Percentiles rank a stretch among this genome's conserved stretches.
Conservation (phyloP, 345 rosid genomes). For the Populus nigra region DNA sequence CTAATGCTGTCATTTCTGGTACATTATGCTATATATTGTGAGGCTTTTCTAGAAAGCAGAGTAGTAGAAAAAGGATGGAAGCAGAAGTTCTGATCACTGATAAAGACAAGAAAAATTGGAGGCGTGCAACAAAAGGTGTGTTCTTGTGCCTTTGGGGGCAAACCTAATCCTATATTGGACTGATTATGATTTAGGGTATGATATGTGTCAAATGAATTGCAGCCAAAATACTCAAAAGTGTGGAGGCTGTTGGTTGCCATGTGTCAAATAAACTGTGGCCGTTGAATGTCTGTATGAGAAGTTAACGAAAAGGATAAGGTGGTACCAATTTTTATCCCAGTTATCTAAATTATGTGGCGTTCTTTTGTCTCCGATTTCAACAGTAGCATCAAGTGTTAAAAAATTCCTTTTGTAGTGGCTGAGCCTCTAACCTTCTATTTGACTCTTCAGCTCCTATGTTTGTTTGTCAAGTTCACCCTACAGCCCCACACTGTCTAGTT, state of each 20-base stretch:
- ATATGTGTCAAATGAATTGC: constrained; percentile 15
- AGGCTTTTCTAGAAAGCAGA: constrained; percentile 19
- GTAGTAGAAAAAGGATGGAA: constrained; percentile 18
- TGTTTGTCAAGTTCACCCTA: constrained; percentile 18
- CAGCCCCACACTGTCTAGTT: constrained; percentile 11
- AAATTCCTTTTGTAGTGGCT: constrained; percentile 7
- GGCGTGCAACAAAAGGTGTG: constrained; percentile 16
- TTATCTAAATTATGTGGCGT: constrained; percentile 7
- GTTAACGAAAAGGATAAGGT: constrained; percentile 32
- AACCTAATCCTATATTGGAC: constrained; percentile 20
- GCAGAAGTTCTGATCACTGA: constrained; percentile 23
- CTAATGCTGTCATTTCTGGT: constrained; percentile 4
- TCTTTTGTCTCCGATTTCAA: neutral
- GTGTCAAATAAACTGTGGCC: constrained; percentile 24
- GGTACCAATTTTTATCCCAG: constrained; percentile 15
- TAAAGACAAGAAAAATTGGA: constrained; percentile 26
- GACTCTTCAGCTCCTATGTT: constrained; percentile 18
- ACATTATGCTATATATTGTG: constrained; percentile 3
- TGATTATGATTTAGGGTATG: constrained; percentile 15
- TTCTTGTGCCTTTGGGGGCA: constrained; percentile 24
- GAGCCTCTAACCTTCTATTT: constrained; percentile 5
- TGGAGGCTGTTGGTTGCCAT: constrained; percentile 17
- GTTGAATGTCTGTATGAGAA: constrained; percentile 10
- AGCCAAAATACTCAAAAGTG: constrained; percentile 9
- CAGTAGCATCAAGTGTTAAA: constrained; percentile 10